Base-by-base conservation (phyloP, 805 yeast genomes). In the Ogataea ramenticola region DNA sequence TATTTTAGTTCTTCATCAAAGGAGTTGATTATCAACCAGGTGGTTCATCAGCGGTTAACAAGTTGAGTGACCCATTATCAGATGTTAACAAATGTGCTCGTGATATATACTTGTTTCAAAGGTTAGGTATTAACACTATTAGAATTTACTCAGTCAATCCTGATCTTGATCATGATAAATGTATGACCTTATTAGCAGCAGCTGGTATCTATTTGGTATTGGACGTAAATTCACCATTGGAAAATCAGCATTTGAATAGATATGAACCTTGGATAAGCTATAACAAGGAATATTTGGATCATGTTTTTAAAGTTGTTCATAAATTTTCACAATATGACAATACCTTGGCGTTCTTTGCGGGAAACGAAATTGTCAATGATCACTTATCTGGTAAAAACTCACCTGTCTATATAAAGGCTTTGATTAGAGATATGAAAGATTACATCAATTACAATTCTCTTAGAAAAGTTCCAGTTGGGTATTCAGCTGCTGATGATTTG, bases 1-100 rank as follows among this genome's bases (percentile, higher is more conserved):
- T 14, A 3, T 11, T 33, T 7, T 19, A 80, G 79, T 90, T 91
- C 57, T 81, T 72, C 53, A 73, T 90, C 32, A 82, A 77, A 61
- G 98, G 98, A 17, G 85, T 91, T 1, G 98, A 91, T 61, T 90
- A 90, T 58, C 97, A 91, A 57, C 97, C 97, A 0, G 97, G 97
- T 10, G 98, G 97, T 0, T 82, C 96, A 0, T 81, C 96, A 0
- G 90, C 81, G 0, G 80, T 80, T 21, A 67, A 67, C n/a, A 62
- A 55, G 3, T 48, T 55, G 7, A 58, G 53, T 10, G 98, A 91
- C 58, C 96, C 96, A 0, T 68, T 91, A 36, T 82, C 96, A 2
- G 82, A 87, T 54, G 72, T 80, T 3, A 65, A 72, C 12, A 56
- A 63, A 17, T 91, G 98, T 67, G 83, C 90, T 4, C 75, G 97